Evolutionary conservation across 352 stramenopile genomes (phyloP), one percentile per base, ranked within the genome.

Genomic region (Blastocystis sp.): DNA sequence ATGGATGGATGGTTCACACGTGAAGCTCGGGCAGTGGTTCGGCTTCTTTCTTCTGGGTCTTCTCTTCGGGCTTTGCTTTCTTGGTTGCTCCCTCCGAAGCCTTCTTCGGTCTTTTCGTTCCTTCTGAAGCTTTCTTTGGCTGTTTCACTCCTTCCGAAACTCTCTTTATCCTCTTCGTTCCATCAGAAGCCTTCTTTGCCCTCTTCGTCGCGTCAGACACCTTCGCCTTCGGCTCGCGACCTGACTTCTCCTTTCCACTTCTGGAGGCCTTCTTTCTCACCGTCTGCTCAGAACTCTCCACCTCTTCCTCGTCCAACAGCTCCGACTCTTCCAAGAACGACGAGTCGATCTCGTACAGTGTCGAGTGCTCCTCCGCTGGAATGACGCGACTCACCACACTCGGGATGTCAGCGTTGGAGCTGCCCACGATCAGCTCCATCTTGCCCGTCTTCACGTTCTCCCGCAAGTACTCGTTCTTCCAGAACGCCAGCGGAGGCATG

Each of bases 391-490:
- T 16, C 45, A 55, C 16, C 45, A 55, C 45, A 16, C 45, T 55
- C 45, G 45, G 45, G 6, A 55, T 6, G 45, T 55, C 45, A 6
- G 45, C 45, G 45, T 55, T 55, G 6, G 45, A 55, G 45, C 45
- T 55, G 45, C 45, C 45, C 45, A 55, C 45, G 45, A 55, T 55
- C 6, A 55, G 45, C 39, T 74, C 63, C 29, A 31, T 50, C 39
- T 31, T 9, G 31, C 63, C 63, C 39, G 37, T 31, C 29, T 37
- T 39, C 31, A 50, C 63, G 31, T 74, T 74, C 31, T 74, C 31
- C 31, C 31, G 31, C 63, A 74, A 24, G 19, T 74, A 74, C 35
- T 31, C 31, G 31, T 74, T 74, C 63, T 71, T 71, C 63, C 63
- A 71, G 63, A 71, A 71, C 21, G 33, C 63, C 16, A 71, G 63